Evolutionary conservation across 192 early-diverging fungal species (phyloP), one percentile per base, ranked within the genome.

Genomic region (Helicostylum pulchrum): DNA sequence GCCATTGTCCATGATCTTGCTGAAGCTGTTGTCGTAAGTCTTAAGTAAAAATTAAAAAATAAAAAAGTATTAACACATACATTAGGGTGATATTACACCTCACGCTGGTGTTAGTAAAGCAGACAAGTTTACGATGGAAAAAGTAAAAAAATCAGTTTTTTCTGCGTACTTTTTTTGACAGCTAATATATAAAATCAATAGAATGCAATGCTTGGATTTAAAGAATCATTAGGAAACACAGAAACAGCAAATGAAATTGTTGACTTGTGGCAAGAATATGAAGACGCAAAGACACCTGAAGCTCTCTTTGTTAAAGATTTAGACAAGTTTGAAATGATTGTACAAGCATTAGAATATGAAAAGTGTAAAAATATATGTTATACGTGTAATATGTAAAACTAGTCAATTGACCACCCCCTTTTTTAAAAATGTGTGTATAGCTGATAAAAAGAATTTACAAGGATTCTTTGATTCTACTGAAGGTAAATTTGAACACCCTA

Each of bases 251-350:
- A 73, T 26, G 95, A 97, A 64, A 94, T 97, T 32, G 64, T 70
- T 15, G 78, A 60, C 4, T 62, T 97, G 47, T 97, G 94, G 94
- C 58, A 72, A 26, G 95, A 97, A 63, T 97, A 94, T 64, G 95
- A 97, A 68, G 81, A 87, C 7, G 82, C 76, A 7, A 51, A 55
- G 17, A 92, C 92, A 2, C 66, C 69, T 1, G 95, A 97, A 64
- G 92, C 95, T 0, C 68, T 84, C 11, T 65, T 94, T 30, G 92
- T 94, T 43, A 93, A 95, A 49, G 93, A 97, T 70, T 72, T 97
- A 67, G 95, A 97, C 76, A 97, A 97, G 73, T 97, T 94, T 85
- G 95, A 97, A 75, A 93, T 97, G 93, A 91, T 94, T 62, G 79
- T 93, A 49, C 92, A 95, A 75, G 94, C 93, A 3, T 65, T 90